Percentiles rank a stretch among this genome's conserved stretches.
These are phyloP conservation scores for Metschnikowia gelsemii DNA, from an alignment of 805 yeast species.

Conservation along the genomic window DNA sequence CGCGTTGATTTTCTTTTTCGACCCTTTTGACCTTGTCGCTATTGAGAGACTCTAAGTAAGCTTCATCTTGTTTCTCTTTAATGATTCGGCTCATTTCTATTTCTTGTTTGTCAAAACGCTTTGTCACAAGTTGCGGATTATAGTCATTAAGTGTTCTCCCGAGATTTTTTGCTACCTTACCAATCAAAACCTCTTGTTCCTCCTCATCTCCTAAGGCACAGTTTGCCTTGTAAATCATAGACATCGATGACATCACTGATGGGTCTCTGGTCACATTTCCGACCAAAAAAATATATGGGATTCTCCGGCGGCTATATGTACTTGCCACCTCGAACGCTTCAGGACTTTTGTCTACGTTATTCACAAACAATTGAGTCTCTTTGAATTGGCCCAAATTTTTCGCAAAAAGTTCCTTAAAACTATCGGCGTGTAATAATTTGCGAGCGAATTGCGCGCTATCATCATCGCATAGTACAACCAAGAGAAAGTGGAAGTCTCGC, in stretches of 20 bases:
- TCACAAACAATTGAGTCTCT: conserved; percentile 31
- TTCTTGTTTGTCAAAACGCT: conserved; percentile 40
- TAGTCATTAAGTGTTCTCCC: conserved; percentile 28
- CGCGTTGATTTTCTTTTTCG: conserved; percentile 33
- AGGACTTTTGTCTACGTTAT: conserved; percentile 33
- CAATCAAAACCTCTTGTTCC: conserved; percentile 9
- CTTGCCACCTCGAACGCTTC: conserved; percentile 40
- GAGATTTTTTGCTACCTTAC: conserved; percentile 28
- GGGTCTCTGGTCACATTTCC: conserved; percentile 40
- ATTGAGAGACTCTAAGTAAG: conserved; percentile 40
- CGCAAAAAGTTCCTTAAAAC: conserved; percentile 23
- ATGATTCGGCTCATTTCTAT: conserved; percentile 39
- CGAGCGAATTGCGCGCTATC: conserved; percentile 21
- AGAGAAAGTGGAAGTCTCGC: conserved; percentile 32
- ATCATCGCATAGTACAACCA: conserved; percentile 34
- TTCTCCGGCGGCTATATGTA: conserved; percentile 28
- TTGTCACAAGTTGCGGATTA: conserved; percentile 40
- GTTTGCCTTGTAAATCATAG: conserved; percentile 36
- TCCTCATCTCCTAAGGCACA: conserved; percentile 24
- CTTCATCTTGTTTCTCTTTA: conserved; percentile 44
- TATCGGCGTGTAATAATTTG: conserved; percentile 15
- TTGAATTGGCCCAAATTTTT: conserved; percentile 26
- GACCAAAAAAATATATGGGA: conserved; percentile 40
- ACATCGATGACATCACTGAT: conserved; percentile 38
- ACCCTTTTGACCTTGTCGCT: conserved; percentile 55